These are phyloP conservation scores for Clarireedia sp. DNA, from an alignment of 2,329 filamentous ascomycete species.

Conservation along the genomic window DNA sequence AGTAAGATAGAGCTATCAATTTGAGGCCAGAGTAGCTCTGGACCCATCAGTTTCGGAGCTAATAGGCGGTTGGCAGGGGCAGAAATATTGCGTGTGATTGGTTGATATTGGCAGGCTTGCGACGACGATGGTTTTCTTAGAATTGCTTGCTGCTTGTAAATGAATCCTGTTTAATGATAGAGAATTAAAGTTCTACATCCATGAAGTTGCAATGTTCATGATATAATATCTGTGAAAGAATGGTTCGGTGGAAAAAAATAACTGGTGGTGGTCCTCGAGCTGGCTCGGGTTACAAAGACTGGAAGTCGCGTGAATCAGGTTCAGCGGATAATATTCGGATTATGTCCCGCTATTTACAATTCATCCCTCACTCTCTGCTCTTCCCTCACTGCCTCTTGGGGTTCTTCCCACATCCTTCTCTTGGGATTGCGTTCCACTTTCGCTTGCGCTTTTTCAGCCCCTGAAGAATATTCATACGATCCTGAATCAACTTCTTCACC, in stretches of 20 bases:
- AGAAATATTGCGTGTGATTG: not conserved
- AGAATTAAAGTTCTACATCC: no score
- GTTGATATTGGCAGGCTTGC: not conserved
- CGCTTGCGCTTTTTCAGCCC: slow-evolving; percentile 40
- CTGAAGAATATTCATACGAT: slow-evolving; percentile 23
- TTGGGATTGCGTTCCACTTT: slow-evolving; percentile 43
- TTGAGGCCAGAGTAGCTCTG: not conserved
- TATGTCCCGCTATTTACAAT: slow-evolving; percentile 16
- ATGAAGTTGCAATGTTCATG: no score
- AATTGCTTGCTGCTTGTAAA: no score
- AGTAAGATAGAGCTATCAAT: not conserved
- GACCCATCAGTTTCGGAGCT: not conserved
- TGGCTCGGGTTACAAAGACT: no score
- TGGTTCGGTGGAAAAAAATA: no score
- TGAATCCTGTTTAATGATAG: no score
- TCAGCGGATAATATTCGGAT: not conserved
- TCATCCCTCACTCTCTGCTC: slow-evolving; percentile 26
- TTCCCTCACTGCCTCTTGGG: slow-evolving; percentile 30
- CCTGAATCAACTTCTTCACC: slow-evolving; percentile 34
- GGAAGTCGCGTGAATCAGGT: no score
- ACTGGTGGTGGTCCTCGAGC: no score
- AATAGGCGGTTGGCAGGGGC: not conserved
- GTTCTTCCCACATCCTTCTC: slow-evolving; percentile 55
- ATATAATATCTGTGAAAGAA: no score
- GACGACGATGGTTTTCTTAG: no score